Percentiles rank a stretch among this genome's conserved stretches.
Evolutionary conservation across 148 eudicot genomes (phyloP).

Genomic region (Cornus kousa): DNA sequence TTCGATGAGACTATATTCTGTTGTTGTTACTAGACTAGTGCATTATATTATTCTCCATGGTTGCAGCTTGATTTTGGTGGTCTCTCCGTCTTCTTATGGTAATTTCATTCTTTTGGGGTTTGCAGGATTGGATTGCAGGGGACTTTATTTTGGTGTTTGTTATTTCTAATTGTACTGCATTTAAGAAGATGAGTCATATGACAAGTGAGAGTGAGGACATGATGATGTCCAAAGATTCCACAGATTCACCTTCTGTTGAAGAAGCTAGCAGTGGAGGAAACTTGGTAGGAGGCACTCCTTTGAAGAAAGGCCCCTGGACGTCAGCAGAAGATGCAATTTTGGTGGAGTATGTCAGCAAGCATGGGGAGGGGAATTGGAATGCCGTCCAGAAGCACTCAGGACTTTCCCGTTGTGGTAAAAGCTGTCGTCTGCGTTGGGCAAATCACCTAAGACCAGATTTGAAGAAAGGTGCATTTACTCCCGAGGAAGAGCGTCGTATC

Average conservation of each 20-base stretch:
- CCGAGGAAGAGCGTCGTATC: conserved; percentile 49
- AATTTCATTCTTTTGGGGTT: neutral
- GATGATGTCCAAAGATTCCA: conserved; percentile 31
- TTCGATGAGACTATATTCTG: neutral
- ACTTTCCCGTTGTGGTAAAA: conserved; percentile 61
- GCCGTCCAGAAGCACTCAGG: conserved; percentile 56
- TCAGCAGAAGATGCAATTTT: conserved; percentile 52
- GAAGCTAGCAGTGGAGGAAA: conserved; percentile 36
- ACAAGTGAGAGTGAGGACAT: conserved; percentile 36
- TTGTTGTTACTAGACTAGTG: neutral
- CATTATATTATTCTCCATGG: neutral
- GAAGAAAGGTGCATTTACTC: conserved; percentile 56
- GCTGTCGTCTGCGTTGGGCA: conserved; percentile 66
- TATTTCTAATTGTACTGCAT: conserved; percentile 2
- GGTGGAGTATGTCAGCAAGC: conserved; percentile 44
- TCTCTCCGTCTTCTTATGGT: neutral
- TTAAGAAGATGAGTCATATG: conserved; percentile 25
- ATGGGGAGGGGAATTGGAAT: conserved; percentile 65
- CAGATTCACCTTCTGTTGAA: conserved; percentile 34
- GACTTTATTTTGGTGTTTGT: conserved; percentile 9
- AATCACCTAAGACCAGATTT: conserved; percentile 61
- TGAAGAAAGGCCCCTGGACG: conserved; percentile 70
- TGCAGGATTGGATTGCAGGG: neutral
- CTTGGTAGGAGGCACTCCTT: conserved; percentile 25
- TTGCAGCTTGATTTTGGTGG: neutral